phyloP scores from a whole-genome alignment of 495 filamentous ascomycete species.

The Pyrenopolyporus hunteri region DNA sequence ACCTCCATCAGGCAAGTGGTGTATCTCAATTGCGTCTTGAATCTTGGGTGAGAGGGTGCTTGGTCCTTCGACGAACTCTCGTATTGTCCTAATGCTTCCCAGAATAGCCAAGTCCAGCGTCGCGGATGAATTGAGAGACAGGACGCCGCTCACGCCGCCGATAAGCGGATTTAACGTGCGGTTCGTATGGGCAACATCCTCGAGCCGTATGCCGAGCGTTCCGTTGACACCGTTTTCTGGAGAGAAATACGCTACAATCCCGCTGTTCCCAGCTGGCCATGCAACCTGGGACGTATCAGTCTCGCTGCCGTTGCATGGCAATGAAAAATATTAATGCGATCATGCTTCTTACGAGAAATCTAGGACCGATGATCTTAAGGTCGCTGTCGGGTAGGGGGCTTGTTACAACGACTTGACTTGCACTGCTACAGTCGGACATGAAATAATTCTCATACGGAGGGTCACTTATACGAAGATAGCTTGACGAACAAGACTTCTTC shows the following conservation, averaged over 20 bases:
- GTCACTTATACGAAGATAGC: constrained; percentile 39
- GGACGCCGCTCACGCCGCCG: constrained; percentile 57
- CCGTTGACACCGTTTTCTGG: constrained; percentile 60
- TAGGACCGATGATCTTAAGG: constrained; percentile 59
- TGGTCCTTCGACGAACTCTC: constrained; percentile 66
- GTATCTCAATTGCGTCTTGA: constrained; percentile 54
- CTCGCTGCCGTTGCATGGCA: neutral
- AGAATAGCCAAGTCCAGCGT: constrained; percentile 60
- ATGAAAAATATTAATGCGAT: neutral
- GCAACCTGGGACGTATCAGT: constrained; percentile 51
- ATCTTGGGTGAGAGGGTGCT: constrained; percentile 58
- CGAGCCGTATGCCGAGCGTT: constrained; percentile 57
- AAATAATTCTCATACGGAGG: constrained; percentile 69
- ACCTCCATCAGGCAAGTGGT: constrained; percentile 46
- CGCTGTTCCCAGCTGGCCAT: constrained; percentile 71
- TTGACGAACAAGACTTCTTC: constrained; percentile 19
- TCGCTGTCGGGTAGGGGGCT: constrained; percentile 60
- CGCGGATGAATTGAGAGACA: constrained; percentile 64
- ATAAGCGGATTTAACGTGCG: constrained; percentile 45
- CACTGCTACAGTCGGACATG: constrained; percentile 63
- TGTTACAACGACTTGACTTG: constrained; percentile 64
- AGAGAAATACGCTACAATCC: constrained; percentile 59
- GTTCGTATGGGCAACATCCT: constrained; percentile 48
- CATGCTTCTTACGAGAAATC: constrained; percentile 50
- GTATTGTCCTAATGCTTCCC: constrained; percentile 65